Evolutionary conservation across 2,329 filamentous ascomycete genomes (phyloP), one percentile per base, ranked within the genome.

Genomic region (Elsinoe necatrix): DNA sequence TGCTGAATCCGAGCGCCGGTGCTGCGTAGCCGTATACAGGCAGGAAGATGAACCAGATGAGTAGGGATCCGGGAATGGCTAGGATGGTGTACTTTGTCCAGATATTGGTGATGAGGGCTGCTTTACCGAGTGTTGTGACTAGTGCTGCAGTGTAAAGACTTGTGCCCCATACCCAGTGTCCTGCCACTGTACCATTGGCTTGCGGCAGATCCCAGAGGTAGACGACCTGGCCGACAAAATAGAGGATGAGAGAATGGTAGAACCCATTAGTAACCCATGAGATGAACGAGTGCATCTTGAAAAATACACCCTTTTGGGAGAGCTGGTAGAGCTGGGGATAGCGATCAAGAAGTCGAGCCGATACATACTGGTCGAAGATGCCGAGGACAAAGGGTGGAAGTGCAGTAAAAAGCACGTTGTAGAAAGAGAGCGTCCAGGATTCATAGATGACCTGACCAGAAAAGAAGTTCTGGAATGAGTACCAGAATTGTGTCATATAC

Each of bases 401-500:
- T 18, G 95, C 87, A 0, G 93, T 98, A 75, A 95, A 98, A 70
- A 98, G 87, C 70, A 98, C 90, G 76, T 98, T 98, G 79, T 96
- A 98, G 75, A 97, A 95, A 6, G 92, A 95, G n/a, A 98, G 77
- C 0, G 91, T 96, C 95, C 95, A 98, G 8, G 93, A 97, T 73
- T 98, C 93, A 79, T 91, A 97, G 68, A 98, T 97, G 68, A 97
- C 89, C 69, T 96, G 86, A 54, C 93, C 93, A 1, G 92, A 97
- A 72, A 97, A 98, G 62, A 89, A 88, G 71, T 98, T 98, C 80
- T 95, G 90, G 77, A 98, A 98, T 0, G 90, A 89, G 73, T 93
- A 97, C 89, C 95, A 98, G 70, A 98, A 98, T 69, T 98, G 95
- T 59, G 95, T 98, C 87, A 98, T 91, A 74, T 97, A 98, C 60